A percentile compares a stretch with the other conserved stretches of the same genome.
Evolutionary conservation across 1,284 basidiomycete species (phyloP).

Genomic region (Acaromyces ingoldii): DNA sequence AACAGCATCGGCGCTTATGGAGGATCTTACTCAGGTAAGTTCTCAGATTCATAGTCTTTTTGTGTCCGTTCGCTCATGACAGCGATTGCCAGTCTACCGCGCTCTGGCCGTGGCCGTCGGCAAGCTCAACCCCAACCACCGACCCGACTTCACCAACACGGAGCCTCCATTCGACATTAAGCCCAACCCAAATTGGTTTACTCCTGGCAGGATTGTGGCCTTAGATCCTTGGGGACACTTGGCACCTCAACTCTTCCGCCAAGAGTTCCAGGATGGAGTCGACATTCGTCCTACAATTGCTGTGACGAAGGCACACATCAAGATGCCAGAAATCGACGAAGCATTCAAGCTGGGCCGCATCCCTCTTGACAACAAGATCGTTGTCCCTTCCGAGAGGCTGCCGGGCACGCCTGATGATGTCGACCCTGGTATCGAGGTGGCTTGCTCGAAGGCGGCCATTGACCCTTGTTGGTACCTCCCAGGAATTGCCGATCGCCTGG

Average conservation of each 20-base stretch:
- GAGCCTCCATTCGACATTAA: slow-evolving; percentile 82
- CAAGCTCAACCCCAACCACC: slow-evolving; percentile 67
- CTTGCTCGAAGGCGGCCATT: slow-evolving; percentile 65
- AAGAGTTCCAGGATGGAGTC: slow-evolving; percentile 48
- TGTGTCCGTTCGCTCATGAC: too few relatives aligned
- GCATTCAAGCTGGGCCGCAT: slow-evolving; percentile 67
- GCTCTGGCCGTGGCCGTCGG: slow-evolving; percentile 88
- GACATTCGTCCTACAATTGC: slow-evolving; percentile 54
- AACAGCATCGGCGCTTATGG: slow-evolving; percentile 92
- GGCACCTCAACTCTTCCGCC: slow-evolving; percentile 70
- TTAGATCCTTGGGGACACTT: slow-evolving; percentile 95
- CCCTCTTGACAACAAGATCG: slow-evolving; percentile 74
- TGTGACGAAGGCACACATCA: slow-evolving; percentile 76
- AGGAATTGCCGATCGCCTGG: slow-evolving; percentile 57
- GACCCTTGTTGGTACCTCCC: slow-evolving; percentile 84
- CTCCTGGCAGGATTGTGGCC: slow-evolving; percentile 77
- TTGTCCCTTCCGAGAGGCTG: slow-evolving; percentile 27
- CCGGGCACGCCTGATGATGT: slow-evolving; percentile 30
- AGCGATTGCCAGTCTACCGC: slow-evolving; percentile 88
- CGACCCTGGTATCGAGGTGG: slow-evolving; percentile 79
- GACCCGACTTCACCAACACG: slow-evolving; percentile 66
- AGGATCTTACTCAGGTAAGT: slow-evolving; percentile 89
- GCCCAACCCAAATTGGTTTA: slow-evolving; percentile 74
- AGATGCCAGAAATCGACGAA: slow-evolving; percentile 86
- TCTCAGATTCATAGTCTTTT: too few relatives aligned